These are phyloP conservation scores for Knufia fluminis DNA, from an alignment of 2,329 filamentous ascomycete species.

Conservation along the genomic window DNA sequence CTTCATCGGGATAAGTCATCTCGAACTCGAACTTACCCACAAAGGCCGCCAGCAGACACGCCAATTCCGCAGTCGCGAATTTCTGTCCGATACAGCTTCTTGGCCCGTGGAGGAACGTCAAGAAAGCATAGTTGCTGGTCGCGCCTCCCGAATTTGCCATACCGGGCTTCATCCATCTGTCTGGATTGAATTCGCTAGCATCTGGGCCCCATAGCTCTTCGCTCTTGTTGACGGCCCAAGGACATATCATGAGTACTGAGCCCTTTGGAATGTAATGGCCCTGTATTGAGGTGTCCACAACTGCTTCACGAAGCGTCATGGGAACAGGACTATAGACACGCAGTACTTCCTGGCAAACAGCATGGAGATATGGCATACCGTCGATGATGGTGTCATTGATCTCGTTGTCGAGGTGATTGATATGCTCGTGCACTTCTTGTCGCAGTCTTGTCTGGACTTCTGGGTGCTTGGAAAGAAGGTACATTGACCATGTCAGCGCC, in stretches of 20 bases:
- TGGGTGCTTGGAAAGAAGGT: constrained; percentile 23
- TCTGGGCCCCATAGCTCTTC: constrained; percentile 65
- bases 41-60: constrained; percentile 67
- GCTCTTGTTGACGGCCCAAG: constrained; percentile 61
- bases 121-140: constrained; percentile 59
- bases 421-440: constrained; percentile 23
- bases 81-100: constrained; percentile 24
- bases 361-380: constrained; percentile 67
- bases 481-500: constrained; percentile 25
- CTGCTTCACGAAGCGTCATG: constrained; percentile 58
- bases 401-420: constrained; percentile 24
- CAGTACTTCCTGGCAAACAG: constrained; percentile 68
- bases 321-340: constrained; percentile 65
- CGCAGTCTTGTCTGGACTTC: constrained; percentile 24
- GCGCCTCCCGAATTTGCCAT: constrained; percentile 56
- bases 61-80: constrained; percentile 68
- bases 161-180: constrained; percentile 55
- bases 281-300: constrained; percentile 54
- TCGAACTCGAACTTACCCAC: constrained; percentile 64
- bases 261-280: constrained; percentile 59
- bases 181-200: constrained; percentile 66
- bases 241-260: constrained; percentile 57
- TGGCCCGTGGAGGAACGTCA: constrained; percentile 67
- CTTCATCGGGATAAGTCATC: constrained; percentile 51
- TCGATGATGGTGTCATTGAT: constrained; percentile 47